Evolutionary conservation across 208 protist genomes (phyloP).

Genomic region (Leishmania mexicana): DNA sequence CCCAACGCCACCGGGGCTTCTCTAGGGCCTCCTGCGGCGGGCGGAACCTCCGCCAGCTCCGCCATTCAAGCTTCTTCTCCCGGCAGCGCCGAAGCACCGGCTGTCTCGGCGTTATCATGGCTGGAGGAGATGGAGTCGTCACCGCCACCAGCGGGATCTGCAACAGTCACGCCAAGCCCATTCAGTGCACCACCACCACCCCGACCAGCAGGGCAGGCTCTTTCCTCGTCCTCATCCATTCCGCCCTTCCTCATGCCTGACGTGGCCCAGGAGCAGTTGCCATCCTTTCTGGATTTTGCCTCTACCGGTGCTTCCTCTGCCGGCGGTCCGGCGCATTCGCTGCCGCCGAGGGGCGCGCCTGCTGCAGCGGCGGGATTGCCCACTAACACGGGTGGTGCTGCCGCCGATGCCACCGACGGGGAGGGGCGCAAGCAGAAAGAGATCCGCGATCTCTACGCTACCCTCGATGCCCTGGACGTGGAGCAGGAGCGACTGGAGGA

Average conservation of each 20-base stretch:
- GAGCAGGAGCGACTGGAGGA: conserved; percentile 44
- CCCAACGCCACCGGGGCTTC: background rate
- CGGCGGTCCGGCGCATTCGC: background rate
- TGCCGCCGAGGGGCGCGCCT: background rate
- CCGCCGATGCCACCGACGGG: background rate
- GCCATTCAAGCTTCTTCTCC: background rate
- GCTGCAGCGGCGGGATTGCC: background rate
- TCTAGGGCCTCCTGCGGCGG: background rate
- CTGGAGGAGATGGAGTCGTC: conserved; percentile 21
- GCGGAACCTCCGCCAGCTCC: background rate
- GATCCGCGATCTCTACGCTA: conserved; percentile 42
- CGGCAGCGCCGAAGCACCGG: background rate
- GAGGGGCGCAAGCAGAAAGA: conserved; percentile 21
- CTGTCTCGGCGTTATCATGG: conserved; percentile 19
- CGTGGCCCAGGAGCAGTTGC: background rate
- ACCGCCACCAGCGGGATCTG: background rate
- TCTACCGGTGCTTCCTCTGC: background rate
- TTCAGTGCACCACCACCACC: background rate
- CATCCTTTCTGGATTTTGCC: conserved; percentile 28
- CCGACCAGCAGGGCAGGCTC: background rate
- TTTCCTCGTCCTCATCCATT: background rate
- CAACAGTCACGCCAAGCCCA: background rate
- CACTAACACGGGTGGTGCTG: background rate
- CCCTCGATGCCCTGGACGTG: conserved; percentile 51
- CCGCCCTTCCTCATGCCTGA: background rate